Base-by-base conservation (phyloP, 2,329 filamentous ascomycete species). In the Apiospora hydei region DNA sequence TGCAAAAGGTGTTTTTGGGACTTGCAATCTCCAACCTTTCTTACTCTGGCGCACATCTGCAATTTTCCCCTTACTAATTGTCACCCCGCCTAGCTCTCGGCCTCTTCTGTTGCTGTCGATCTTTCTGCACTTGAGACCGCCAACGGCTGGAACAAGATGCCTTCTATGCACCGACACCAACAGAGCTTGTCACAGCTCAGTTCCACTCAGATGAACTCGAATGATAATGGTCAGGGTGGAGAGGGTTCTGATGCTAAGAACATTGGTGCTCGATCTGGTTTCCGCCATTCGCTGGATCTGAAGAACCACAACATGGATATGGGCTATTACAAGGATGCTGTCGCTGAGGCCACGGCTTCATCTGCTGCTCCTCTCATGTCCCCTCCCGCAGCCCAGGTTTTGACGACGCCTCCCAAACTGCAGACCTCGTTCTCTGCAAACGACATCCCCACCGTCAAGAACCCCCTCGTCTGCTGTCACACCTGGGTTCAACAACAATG, bases 381-480 rank as follows among this genome's bases (percentile, higher is more conserved):
- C 41, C 84, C 89, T 3, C 82, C 88, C 21, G 81, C 83, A 38
- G 88, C 80, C 72, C 85, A 88, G 73, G 82, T 82, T 73, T 88
- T 92, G 81, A 86, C 89, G 38, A 89, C 89, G 70, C 89, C 93
- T 47, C 90, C 92, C 43, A 94, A 94, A 85, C 83, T 98, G 72
- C 93, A 95, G 82, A 92, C 93, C 64, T 98, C 96, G 0, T 98
- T 94, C 84, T 98, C 96, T 13, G 91, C 94, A 70, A 96, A 93
- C 81, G 95, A 98, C 78, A 88, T 98, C 26, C 93, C 95, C 5
- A 97, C 95, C 10, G 86, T 95, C 78, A 97, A 96, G 88, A 92
- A 87, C 76, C 86, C 86, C 84, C 67, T 82, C 86, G 69, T 84
- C 87, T 67, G 79, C 82, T 71, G 79, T 83, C 70, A 81, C 81